Base-by-base conservation (phyloP, 192 early-diverging fungal species). In the Linderina pennispora region DNA sequence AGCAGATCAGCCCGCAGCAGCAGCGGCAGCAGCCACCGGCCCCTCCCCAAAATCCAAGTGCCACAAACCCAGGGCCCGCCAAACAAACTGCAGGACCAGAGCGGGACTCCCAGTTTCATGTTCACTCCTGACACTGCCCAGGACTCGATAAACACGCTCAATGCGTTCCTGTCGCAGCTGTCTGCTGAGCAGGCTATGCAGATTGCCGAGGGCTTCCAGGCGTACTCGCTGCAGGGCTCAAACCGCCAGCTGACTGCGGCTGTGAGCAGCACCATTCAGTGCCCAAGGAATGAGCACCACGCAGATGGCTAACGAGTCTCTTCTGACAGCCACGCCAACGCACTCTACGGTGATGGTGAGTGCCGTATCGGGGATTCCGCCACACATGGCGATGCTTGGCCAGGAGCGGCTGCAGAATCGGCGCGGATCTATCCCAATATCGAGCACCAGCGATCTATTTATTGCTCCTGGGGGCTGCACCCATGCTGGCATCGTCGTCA, bases 161-260 rank as follows among this genome's bases (percentile, higher is more conserved):
- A 72, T 15, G 57, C 40, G 33, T 72, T 72, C n/a, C 43, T 72
- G 3, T 48, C 68, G 24, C 68, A 72, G 43, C 36, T 72, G 19
- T 53, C 53, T 8, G 55, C 58, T n/a, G 68, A 72, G 49, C 68
- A 72, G 21, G 43, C 49, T 7, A 56, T 50, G 32, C 68, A 72
- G 45, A 25, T 72, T 16, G 51, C 36, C 37, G 62, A 72, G 46
- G 68, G 68, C 1, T 28, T 72, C 31, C 62, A 65, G 23, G 26
- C 53, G 23, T 72, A 65, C 23, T 51, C 68, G 16, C 24, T 72
- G 15, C 68, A 72, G 18, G 58, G 52, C 16, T 17, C 32, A 35
- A 21, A 39, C 45, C 32, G 42, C 17, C 18, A n/a, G n/a, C n/a
- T n/a, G n/a, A n/a, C n/a, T n/a, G n/a, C n/a, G n/a, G n/a, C n/a